Conservation (phyloP, 1,284 basidiomycete species). For the Ustilago loliicola region DNA sequence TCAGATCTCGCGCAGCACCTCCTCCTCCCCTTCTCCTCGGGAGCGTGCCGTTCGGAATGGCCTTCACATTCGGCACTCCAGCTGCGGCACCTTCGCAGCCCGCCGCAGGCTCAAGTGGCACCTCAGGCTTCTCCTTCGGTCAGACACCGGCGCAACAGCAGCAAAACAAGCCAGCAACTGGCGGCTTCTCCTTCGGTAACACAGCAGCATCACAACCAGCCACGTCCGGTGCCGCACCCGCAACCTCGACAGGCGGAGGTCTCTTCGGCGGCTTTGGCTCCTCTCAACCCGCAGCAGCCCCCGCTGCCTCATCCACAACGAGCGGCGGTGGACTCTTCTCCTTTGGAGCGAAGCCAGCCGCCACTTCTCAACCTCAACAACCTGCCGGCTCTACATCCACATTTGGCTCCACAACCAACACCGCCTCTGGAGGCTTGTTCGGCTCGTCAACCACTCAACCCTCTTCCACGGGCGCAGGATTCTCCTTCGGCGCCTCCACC, state of each 20-base stretch:
- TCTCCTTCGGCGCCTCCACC: conserved; percentile 35
- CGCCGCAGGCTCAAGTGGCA: conserved; percentile 34
- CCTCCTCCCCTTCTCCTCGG: background rate
- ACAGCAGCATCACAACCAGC: conserved; percentile 38
- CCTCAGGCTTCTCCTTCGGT: conserved; percentile 55
- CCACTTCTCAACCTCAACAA: conserved; percentile 34
- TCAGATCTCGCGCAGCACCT: background rate
- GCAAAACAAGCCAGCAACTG: conserved; percentile 43
- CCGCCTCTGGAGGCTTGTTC: conserved; percentile 28
- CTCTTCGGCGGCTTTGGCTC: conserved; percentile 37
- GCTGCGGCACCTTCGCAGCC: conserved; percentile 33
- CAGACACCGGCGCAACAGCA: conserved; percentile 54
- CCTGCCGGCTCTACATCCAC: conserved; percentile 26
- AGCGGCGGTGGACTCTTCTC: conserved; percentile 30
- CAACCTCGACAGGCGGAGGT: conserved; percentile 26
- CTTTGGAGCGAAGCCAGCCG: conserved; percentile 43
- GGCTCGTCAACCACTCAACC: conserved; percentile 28
- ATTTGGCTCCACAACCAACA: conserved; percentile 30
- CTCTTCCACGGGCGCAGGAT: conserved; percentile 24
- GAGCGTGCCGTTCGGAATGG: too few species aligned
- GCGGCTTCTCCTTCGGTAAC: conserved; percentile 57
- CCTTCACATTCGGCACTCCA: conserved; percentile 63
- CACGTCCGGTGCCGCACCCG: conserved; percentile 23
- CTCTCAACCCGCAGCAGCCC: conserved; percentile 39
- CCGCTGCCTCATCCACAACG: conserved; percentile 17